Percentiles rank a stretch among this genome's conserved stretches.
Conservation (phyloP, 1,284 basidiomycete species). For the Leccinum subrobustum region DNA sequence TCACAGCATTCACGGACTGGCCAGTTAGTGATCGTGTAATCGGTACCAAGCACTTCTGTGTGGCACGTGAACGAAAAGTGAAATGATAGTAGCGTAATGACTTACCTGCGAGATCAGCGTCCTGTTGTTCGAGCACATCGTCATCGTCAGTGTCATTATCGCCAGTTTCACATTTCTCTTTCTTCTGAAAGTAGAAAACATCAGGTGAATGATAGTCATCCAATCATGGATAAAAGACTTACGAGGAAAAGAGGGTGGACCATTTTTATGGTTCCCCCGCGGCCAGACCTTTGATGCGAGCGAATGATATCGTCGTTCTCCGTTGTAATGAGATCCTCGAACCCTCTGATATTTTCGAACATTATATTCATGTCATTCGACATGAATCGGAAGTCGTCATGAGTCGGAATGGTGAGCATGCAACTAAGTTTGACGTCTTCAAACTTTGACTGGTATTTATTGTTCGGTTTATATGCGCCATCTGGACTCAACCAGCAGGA, state of each 20-base stretch:
- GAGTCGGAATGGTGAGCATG: too few species aligned
- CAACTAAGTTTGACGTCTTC: neutral
- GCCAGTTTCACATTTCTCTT: too few species aligned
- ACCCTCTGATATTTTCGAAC: neutral
- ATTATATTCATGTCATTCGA: neutral
- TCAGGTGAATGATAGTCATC: too few species aligned
- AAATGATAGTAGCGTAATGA: too few species aligned
- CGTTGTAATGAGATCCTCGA: neutral
- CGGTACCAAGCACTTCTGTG: too few species aligned
- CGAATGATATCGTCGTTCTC: neutral
- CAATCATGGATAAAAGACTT: neutral
- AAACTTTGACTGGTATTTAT: neutral
- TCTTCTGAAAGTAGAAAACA: too few species aligned
- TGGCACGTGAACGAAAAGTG: too few species aligned
- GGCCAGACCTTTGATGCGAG: neutral
- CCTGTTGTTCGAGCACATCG: too few species aligned
- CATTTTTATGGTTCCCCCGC: neutral
- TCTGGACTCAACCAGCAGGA: neutral
- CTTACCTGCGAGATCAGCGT: too few species aligned
- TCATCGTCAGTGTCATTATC: neutral
- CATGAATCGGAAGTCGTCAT: neutral
- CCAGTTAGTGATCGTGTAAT: too few species aligned
- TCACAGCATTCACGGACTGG: too few species aligned
- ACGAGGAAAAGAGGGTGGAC: neutral
- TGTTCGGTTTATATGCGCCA: neutral